Base-by-base conservation (phyloP, 164 flowering plant genomes). In the Vitis amurensis region DNA sequence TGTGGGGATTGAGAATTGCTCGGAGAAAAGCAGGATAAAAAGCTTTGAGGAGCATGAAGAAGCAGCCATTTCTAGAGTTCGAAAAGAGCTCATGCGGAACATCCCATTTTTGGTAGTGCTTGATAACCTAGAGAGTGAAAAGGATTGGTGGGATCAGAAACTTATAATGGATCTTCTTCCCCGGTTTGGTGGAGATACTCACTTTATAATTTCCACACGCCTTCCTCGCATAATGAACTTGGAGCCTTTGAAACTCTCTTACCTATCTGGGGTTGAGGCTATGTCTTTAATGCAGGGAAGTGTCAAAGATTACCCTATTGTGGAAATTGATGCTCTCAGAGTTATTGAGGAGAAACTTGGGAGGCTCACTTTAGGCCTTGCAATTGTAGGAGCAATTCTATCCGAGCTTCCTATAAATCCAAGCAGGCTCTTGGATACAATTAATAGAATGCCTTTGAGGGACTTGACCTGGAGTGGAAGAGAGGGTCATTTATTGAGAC, bases 91-190 rank as follows among this genome's bases (percentile, higher is more conserved):
- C n/a, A 88, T 91, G 93, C 79, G 97, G 69, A 93, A 90, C 75
- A 87, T 93, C n/a, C 97, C 99, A 3, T 91, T 83, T 83, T 63
- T 95, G 78, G 85, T 95, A 37, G 71, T 95, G 58, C 91, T 95
- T 64, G 99, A 95, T 78, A 95, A 93, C 77, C 75, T 95, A 62
- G 99, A 95, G 79, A 85, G 83, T 61, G 99, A 95, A 76, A 91
- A 90, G 78, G 99, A 95, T 72, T 93, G 96, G 97, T 95, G 99
- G 97, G 97, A 93, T 67, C 87, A 81, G 60, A 85, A 87, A 75
- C 84, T 77, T 44, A 73, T 95, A 50, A 93, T 95, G 98, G 98
- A 95, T 79, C 91, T 95, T 55, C 90, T 95, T 65, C 99, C 99
- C 23, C 96, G 99, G 6, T 95, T 91, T 76, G 97, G 99, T 4